Conservation (phyloP, 768 basidiomycete species). For the Macrolepiota fuliginosa region DNA sequence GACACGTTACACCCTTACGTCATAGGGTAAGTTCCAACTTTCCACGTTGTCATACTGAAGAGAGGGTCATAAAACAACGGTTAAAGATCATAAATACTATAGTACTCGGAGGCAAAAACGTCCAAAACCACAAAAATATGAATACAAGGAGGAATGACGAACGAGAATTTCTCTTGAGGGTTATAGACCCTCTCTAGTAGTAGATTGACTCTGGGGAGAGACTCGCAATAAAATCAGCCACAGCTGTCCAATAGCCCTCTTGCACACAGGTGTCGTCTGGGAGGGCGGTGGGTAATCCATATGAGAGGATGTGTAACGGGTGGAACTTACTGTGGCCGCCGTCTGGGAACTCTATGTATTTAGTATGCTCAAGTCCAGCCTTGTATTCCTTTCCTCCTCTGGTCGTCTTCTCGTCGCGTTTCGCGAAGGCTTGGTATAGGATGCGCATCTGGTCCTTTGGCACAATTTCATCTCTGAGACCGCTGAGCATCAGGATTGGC, state of each 20-base stretch:
- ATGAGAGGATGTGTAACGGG: constrained; percentile 3
- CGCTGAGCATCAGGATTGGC: constrained; percentile 84
- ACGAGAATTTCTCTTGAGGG: neutral
- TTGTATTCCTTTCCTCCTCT: constrained; percentile 37
- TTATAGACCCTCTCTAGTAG: neutral
- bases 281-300: neutral
- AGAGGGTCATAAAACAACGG: too few relatives aligned
- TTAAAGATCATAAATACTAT: neutral
- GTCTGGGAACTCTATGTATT: constrained; percentile 51
- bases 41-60: too few relatives aligned
- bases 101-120: neutral
- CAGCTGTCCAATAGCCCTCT: constrained; percentile 51
- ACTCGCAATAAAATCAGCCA: constrained; percentile 44
- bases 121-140: neutral
- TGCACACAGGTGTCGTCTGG: constrained; percentile 57
- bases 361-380: constrained; percentile 50
- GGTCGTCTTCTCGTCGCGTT: constrained; percentile 46
- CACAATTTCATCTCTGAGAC: constrained; percentile 68
- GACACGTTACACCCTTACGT: neutral
- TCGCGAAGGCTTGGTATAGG: constrained; percentile 63
- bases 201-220: constrained; percentile 2
- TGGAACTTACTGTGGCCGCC: constrained; percentile 52
- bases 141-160: neutral
- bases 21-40: too few relatives aligned
- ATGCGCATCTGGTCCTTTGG: constrained; percentile 74